Percentiles rank a stretch among this genome's conserved stretches.
Conservation (phyloP, 2,329 filamentous ascomycete genomes). For the Phialophora chinensis region DNA sequence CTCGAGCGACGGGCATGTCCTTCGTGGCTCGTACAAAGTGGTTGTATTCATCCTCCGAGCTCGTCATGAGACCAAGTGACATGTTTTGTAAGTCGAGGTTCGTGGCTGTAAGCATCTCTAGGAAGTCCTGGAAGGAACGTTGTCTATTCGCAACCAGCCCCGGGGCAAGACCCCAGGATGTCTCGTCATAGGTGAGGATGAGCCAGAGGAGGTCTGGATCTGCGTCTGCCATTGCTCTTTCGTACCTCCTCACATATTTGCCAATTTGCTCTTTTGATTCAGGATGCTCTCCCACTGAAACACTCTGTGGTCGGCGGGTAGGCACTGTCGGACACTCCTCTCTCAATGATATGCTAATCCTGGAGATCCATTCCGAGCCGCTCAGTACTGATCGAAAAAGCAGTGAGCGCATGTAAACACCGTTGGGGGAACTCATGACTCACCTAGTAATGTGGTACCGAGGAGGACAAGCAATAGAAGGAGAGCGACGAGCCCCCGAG, state of each 20-base stretch:
- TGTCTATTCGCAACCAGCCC: not conserved
- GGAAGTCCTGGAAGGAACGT: conserved; percentile 3
- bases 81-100: not conserved
- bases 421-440: not conserved
- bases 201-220: not conserved
- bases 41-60: not conserved
- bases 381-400: not conserved
- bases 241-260: not conserved
- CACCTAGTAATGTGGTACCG: not conserved
- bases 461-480: not conserved
- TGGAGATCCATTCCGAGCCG: not conserved
- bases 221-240: not conserved
- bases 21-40: not conserved
- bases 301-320: not conserved
- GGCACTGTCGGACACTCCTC: not conserved
- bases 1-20: not conserved
- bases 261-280: not conserved
- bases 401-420: not conserved
- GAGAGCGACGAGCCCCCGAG: not conserved
- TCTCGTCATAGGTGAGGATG: not conserved
- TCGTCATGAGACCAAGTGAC: conserved; percentile 1
- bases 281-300: not conserved
- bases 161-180: not conserved
- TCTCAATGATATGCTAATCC: not conserved
- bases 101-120: not conserved